Base-by-base conservation (phyloP, 257 asterid species). In the Haberlea rhodopensis region DNA sequence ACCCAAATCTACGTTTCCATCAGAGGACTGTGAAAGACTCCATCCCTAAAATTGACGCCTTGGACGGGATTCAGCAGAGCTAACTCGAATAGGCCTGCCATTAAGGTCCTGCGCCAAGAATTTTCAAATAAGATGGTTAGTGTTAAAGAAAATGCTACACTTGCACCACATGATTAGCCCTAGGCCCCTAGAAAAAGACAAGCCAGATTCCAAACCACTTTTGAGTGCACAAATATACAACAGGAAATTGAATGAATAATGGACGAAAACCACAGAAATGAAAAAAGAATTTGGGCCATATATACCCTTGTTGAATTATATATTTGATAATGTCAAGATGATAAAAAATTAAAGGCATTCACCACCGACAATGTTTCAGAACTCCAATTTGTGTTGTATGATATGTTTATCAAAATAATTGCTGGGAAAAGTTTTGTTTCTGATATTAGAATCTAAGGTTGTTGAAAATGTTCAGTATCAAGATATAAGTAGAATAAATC, bases 11-110 rank as follows among this genome's bases (percentile, higher is more conserved):
- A 62, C n/a, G 23, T 46, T 59, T 67, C 57, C 56, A 34, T 57
- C 40, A 55, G 32, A 56, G 40, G 29, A 29, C 51, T 29, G 25
- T 63, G 57, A 40, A 66, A 24, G 10, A 59, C 57, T 21, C 19
- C 53, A 37, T 22, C 66, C 55, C 66, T 66, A 64, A 67, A 57
- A 72, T 40, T 61, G 74, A 37, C 77, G 81, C 19, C 51, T 58
- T 27, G 77, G 79, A 31, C 85, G 88, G 65, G 78, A 76, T 71
- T 77, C 89, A 73, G 91, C 91, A 37, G 75, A 73, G 59, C 73
- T 80, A 31, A 85, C 89, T 27, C 89, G 83, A 62, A 85, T 76
- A 40, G 76, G 4, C 75, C 91, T 64, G 20, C 91, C 91, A 26
- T 71, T 56, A 24, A 85, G 85, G 74, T 85, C 85, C 91, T 85